phyloP scores from a whole-genome alignment of 768 basidiomycete species.

The Naganishia vaughanmartiniae region DNA sequence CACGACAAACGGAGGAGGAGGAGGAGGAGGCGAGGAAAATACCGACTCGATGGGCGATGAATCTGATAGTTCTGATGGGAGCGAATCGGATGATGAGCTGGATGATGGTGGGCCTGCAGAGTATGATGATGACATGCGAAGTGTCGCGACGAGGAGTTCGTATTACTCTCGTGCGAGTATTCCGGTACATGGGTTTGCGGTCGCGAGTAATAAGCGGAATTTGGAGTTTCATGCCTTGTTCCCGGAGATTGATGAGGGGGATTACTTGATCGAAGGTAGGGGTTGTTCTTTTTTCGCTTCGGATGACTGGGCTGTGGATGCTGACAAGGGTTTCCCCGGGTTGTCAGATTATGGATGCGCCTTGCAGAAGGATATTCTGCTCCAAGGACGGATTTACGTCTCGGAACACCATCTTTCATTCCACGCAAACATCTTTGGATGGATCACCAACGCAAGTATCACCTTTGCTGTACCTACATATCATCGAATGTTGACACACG shows the following conservation, averaged over 20 bases:
- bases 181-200: slow-evolving; percentile 86
- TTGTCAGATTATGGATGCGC: slow-evolving; percentile 91
- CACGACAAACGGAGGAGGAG: background rate
- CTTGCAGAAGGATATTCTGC: slow-evolving; percentile 88
- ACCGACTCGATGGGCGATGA: slow-evolving; percentile 13
- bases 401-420: slow-evolving; percentile 99
- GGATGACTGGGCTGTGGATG: background rate
- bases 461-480: background rate
- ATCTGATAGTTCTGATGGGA: slow-evolving; percentile 26
- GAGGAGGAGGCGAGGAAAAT: background rate
- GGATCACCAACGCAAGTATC: slow-evolving; percentile 86
- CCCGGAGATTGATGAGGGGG: slow-evolving; percentile 81
- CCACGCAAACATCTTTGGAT: slow-evolving; percentile 98
- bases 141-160: slow-evolving; percentile 38
- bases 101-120: slow-evolving; percentile 34
- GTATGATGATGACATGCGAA: slow-evolving; percentile 44
- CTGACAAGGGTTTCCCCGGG: background rate
- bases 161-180: slow-evolving; percentile 60
- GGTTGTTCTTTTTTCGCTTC: slow-evolving; percentile 8
- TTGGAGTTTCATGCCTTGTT: slow-evolving; percentile 95
- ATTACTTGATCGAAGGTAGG: slow-evolving; percentile 95
- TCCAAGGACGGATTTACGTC: slow-evolving; percentile 92
- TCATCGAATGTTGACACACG: background rate
- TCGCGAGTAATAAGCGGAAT: slow-evolving; percentile 90
- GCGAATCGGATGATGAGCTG: slow-evolving; percentile 16